phyloP scores from a whole-genome alignment of 305 asterid genomes.

The Salvia sclarea region DNA sequence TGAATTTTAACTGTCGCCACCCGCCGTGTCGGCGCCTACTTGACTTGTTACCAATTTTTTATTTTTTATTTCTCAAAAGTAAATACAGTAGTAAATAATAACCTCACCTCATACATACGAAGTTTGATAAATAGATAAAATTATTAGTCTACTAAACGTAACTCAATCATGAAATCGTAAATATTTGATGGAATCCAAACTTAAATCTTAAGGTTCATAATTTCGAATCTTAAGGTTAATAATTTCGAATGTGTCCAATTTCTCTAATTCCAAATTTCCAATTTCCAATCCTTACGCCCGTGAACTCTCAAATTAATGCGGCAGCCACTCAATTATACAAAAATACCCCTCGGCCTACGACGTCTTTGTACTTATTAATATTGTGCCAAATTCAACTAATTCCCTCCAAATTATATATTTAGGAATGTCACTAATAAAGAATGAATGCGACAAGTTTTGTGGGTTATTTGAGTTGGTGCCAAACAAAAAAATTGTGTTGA shows the following conservation, averaged over 20 bases:
- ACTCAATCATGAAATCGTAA: not conserved
- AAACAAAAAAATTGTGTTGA: not conserved
- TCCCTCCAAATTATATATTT: not conserved
- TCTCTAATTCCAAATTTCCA: not conserved
- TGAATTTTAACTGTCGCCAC: slow-evolving; percentile 56
- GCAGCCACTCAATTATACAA: not conserved
- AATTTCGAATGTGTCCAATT: not conserved
- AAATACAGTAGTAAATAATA: too few species aligned
- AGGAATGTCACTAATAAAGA: not conserved
- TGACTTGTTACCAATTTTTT: too few species aligned
- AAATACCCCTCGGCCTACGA: not conserved
- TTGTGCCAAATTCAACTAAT: slow-evolving; percentile 1
- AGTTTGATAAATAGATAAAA: too few species aligned
- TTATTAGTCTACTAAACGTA: too few species aligned
- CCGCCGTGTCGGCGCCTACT: slow-evolving; percentile 52
- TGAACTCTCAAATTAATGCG: slow-evolving; percentile 36
- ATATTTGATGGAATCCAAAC: not conserved
- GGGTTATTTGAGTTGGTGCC: not conserved
- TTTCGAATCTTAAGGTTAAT: too few species aligned
- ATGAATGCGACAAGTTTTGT: not conserved
- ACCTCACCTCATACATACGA: too few species aligned
- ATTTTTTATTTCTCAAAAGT: too few species aligned
- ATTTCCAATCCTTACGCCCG: slow-evolving; percentile 39
- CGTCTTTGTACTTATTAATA: not conserved
- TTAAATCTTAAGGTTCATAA: too few species aligned